These are phyloP conservation scores for Triangularia verruculosa DNA, from an alignment of 2,329 filamentous ascomycete genomes.

Conservation along the genomic window DNA sequence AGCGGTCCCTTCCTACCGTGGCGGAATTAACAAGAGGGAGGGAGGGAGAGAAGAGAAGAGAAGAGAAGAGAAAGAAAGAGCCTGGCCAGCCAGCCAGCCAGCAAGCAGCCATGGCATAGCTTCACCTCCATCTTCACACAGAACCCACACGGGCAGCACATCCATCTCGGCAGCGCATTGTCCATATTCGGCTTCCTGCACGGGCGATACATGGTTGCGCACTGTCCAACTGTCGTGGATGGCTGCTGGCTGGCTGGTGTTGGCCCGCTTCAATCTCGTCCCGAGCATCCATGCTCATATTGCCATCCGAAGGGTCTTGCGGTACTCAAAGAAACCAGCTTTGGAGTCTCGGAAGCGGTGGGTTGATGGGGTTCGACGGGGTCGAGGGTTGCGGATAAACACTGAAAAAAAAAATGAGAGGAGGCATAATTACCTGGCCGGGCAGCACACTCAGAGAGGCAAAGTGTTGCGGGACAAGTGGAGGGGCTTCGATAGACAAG, in stretches of 20 bases:
- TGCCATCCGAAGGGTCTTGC: neutral
- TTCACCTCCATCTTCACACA: neutral
- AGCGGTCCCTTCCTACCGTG: neutral
- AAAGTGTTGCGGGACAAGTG: neutral
- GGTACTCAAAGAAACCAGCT: constrained; percentile 2
- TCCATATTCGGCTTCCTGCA: constrained; percentile 9
- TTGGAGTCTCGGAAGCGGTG: neutral
- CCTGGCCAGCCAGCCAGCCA: neutral
- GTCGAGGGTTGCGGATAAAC: neutral
- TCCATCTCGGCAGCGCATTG: neutral
- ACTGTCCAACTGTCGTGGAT: constrained; percentile 1
- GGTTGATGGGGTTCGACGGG: neutral
- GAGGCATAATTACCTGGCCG: constrained; percentile 3
- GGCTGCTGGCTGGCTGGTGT: neutral
- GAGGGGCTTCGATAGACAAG: neutral
- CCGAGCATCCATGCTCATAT: constrained; percentile 2
- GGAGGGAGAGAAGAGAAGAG: neutral
- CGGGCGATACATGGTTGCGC: constrained; percentile 11
- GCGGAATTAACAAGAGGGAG: neutral
- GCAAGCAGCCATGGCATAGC: neutral
- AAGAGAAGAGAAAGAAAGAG: neutral
- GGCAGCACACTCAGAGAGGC: neutral
- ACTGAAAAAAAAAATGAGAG: neutral
- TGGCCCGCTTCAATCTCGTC: neutral
- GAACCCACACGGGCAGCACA: no score